Conservation (phyloP, 768 basidiomycete genomes). For the Glaciozyma antarctica region DNA sequence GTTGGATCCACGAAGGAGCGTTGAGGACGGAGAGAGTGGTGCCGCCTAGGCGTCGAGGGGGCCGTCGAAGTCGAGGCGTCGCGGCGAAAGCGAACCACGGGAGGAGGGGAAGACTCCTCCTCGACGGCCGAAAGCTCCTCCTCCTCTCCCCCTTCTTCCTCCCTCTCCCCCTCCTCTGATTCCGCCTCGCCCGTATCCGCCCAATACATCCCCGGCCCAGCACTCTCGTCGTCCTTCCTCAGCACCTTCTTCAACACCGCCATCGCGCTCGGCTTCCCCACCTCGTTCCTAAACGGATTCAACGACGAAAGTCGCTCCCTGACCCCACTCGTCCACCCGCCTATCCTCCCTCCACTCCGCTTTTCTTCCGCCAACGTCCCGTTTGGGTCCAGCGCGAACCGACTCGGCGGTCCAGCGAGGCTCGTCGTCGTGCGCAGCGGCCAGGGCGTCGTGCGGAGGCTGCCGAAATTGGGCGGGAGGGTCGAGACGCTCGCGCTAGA, state of each 20-base stretch:
- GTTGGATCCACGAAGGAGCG: slow-evolving; percentile 4
- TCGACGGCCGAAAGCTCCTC: background rate
- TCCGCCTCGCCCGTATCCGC: background rate
- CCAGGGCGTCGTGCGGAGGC: background rate
- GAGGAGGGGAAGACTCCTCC: background rate
- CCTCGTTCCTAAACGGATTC: background rate
- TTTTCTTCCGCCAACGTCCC: background rate
- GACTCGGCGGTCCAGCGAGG: no score
- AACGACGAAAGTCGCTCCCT: background rate
- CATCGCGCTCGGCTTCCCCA: background rate
- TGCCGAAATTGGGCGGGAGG: slow-evolving; percentile 1
- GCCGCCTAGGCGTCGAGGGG: background rate
- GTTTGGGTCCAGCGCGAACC: background rate
- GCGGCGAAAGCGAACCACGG: background rate
- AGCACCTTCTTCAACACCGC: background rate
- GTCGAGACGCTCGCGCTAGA: slow-evolving; percentile 2
- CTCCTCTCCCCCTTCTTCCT: background rate
- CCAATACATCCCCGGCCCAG: slow-evolving; percentile 7
- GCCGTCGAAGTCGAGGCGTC: background rate
- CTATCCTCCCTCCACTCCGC: no score
- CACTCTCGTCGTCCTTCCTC: background rate
- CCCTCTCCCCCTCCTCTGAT: background rate
- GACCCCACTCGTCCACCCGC: background rate
- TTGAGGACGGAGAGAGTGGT: background rate
- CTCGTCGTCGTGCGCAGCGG: background rate